A percentile compares a stretch with the other conserved stretches of the same genome.
These are phyloP conservation scores for Boletus subcaerulescens DNA, from an alignment of 768 basidiomycete species.

Conservation along the genomic window DNA sequence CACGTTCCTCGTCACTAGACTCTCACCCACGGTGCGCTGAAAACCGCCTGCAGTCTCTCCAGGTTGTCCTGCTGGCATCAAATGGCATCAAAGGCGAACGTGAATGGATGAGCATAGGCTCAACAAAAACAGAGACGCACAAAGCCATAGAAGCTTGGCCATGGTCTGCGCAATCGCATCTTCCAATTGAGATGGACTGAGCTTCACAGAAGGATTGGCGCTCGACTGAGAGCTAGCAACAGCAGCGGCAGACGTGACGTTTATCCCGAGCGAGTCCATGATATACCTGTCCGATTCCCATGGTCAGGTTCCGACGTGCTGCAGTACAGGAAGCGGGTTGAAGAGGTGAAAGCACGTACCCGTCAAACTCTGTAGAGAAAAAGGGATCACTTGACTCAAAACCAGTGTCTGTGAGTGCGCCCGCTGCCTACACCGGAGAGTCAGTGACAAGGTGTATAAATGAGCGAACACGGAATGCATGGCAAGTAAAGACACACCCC, in stretches of 20 bases:
- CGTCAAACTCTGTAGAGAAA: too few species aligned
- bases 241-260: background rate
- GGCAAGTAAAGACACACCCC: background rate
- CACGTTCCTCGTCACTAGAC: too few species aligned
- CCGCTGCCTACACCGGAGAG: background rate
- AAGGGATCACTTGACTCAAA: too few species aligned
- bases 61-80: background rate
- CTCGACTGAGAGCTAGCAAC: background rate
- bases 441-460: background rate
- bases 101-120: background rate
- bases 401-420: background rate
- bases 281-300: background rate
- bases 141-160: background rate
- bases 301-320: background rate
- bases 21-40: too few species aligned
- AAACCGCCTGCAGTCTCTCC: background rate
- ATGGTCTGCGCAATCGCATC: background rate
- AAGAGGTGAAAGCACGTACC: background rate
- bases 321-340: background rate
- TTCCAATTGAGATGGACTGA: background rate
- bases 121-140: background rate
- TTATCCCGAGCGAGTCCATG: background rate
- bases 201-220: background rate
- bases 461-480: background rate
- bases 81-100: background rate